Conservation (phyloP, 768 basidiomycete genomes). For the Symmetrospora coprosmae region DNA sequence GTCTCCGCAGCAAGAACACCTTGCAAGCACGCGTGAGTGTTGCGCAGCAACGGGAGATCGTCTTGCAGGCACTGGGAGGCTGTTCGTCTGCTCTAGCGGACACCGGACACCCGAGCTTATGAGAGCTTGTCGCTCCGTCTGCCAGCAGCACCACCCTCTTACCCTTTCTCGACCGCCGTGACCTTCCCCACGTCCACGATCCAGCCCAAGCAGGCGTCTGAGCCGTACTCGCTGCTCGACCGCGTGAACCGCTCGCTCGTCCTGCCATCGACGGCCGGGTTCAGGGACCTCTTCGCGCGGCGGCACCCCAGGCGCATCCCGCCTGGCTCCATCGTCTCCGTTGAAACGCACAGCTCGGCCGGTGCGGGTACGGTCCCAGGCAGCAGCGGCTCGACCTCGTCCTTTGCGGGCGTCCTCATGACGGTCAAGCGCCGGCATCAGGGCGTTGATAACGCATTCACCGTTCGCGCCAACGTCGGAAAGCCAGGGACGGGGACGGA, state of each 20-base stretch:
- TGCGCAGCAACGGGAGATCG: no score
- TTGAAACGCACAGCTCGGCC: constrained; percentile 13
- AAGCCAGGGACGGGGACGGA: constrained; percentile 8
- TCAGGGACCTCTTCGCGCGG: constrained; percentile 15
- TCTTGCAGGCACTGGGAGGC: no score
- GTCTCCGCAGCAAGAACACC: no score
- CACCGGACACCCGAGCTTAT: no score
- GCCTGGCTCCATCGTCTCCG: constrained; percentile 14
- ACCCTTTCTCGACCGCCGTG: constrained; percentile 11
- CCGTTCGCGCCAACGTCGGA: constrained; percentile 8
- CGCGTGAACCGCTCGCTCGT: constrained; percentile 7
- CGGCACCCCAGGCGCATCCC: constrained; percentile 17
- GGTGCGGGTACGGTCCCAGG: constrained; percentile 1
- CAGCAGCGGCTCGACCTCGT: not conserved
- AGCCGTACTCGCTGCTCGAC: not conserved
- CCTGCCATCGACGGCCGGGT: not conserved
- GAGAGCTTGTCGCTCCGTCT: no score
- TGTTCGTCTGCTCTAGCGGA: no score
- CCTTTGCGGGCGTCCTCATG: constrained; percentile 18
- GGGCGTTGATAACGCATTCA: constrained; percentile 17
- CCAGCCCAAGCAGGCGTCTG: not conserved
- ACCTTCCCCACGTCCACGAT: constrained; percentile 2
- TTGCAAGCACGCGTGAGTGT: no score
- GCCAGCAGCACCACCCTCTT: no score
- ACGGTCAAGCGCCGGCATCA: constrained; percentile 16